Evolutionary conservation across 345 rosid genomes (phyloP), one percentile per base, ranked within the genome.

Genomic region (Rubroshorea leprosula): DNA sequence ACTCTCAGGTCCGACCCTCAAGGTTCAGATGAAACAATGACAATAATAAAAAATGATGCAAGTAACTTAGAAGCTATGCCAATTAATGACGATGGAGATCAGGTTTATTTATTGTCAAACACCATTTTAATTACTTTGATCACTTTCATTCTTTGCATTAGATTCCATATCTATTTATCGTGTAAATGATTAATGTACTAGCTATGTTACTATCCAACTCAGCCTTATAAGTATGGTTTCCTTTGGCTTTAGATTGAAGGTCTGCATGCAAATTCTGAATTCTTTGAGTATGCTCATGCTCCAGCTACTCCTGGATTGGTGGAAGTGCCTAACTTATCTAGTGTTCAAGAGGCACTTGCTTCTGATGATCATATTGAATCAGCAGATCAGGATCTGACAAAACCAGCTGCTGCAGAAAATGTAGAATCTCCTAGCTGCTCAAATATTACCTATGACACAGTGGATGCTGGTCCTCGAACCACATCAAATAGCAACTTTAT

Each of bases 291-390:
- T 72, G 93, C 95, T 15, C 86, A 90, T 73, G 99, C 96, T 70
- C 95, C 95, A 51, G 75, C 82, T 55, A 90, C 99, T 63, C 97
- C 99, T 66, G 94, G 91, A 64, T 71, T 90, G 68, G 77, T 79
- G 57, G 83, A 84, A 75, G 94, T 78, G 76, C 81, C 88, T 63
- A 82, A 87, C 64, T 58, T 72, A 66, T 78, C 85, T 45, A 76
- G 70, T 72, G 80, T 74, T 66, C 77, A 92, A 72, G 84, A 85
- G 64, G 78, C 76, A 44, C 75, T 80, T 65, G 80, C 72, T 41
- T 74, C 73, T 46, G 90, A 80, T 73, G 95, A 84, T 72, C 90
- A 80, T 58, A 24, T 78, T 72, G 95, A 84, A 58, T 69, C 71
- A 61, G 97, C 81, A 58, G 79, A 77, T 70, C 72, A 55, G 50